These are phyloP conservation scores for Pleurotus ostreatus DNA, from an alignment of 768 basidiomycete species.

Conservation along the genomic window DNA sequence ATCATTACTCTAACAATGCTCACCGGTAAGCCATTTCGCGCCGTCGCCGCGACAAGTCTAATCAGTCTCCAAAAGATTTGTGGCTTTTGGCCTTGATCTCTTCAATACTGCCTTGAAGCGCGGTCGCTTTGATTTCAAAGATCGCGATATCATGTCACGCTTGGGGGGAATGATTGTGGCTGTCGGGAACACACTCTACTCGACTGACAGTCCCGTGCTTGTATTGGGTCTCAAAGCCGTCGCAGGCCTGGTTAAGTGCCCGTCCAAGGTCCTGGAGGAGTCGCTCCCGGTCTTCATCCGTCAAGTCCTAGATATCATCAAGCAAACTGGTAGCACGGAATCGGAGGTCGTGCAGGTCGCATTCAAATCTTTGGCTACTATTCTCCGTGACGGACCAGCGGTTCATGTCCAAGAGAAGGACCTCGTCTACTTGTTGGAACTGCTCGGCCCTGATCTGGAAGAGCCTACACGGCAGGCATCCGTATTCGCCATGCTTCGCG, in stretches of 20 bases:
- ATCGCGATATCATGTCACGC: slow-evolving; percentile 69
- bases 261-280: slow-evolving; percentile 67
- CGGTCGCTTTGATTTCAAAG: slow-evolving; percentile 80
- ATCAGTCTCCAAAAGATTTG: slow-evolving; percentile 50
- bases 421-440: slow-evolving; percentile 78
- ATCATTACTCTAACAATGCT: slow-evolving; percentile 84
- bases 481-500: slow-evolving; percentile 84
- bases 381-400: slow-evolving; percentile 85
- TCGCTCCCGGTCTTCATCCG: slow-evolving; percentile 80
- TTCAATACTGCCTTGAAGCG: slow-evolving; percentile 85
- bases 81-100: slow-evolving; percentile 88
- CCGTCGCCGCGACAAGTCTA: background rate
- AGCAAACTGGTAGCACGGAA: slow-evolving; percentile 80
- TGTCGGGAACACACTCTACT: slow-evolving; percentile 91
- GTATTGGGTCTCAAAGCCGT: slow-evolving; percentile 74
- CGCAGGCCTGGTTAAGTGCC: slow-evolving; percentile 79
- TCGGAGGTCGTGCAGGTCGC: slow-evolving; percentile 88
- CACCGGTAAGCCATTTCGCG: slow-evolving; percentile 54
- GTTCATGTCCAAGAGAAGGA: slow-evolving; percentile 88
- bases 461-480: slow-evolving; percentile 82
- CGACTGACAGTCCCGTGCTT: slow-evolving; percentile 71
- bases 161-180: slow-evolving; percentile 82
- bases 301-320: slow-evolving; percentile 81
- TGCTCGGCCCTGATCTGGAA: slow-evolving; percentile 86
- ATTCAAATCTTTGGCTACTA: slow-evolving; percentile 78